phyloP scores from a whole-genome alignment of 108 stramenopile species.

The Mediolabrus comicus region DNA sequence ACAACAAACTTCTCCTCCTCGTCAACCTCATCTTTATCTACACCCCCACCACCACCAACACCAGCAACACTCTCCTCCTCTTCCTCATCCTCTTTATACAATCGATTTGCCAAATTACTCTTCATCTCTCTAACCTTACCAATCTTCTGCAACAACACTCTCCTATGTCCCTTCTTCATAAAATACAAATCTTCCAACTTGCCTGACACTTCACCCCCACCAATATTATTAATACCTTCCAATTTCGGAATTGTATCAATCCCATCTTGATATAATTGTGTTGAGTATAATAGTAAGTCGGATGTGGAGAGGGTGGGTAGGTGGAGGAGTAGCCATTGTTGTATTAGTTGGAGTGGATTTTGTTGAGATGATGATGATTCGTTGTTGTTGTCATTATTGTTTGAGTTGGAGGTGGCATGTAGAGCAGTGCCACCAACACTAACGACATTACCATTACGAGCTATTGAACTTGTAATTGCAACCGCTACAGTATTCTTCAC shows the following conservation, averaged over 20 bases:
- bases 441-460: too few species aligned
- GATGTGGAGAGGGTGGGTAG: constrained; percentile 16
- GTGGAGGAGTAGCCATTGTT: constrained; percentile 20
- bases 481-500: too few species aligned
- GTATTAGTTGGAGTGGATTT: not conserved
- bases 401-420: too few species aligned
- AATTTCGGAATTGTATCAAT: constrained; percentile 38
- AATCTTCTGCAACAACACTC: constrained; percentile 17
- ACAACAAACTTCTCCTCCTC: not conserved
- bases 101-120: not conserved
- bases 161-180: constrained; percentile 44
- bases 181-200: constrained; percentile 29
- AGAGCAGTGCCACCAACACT: too few species aligned
- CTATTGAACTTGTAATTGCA: too few species aligned
- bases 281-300: constrained; percentile 14
- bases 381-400: too few species aligned
- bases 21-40: not conserved
- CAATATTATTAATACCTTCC: constrained; percentile 4
- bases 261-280: constrained; percentile 27
- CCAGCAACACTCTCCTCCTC: not conserved
- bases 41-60: not conserved
- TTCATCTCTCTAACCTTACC: not conserved
- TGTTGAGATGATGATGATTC: not conserved
- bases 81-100: not conserved
- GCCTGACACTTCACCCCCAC: not conserved